Conservation (phyloP, 2,329 filamentous ascomycete species). For the Fusarium tuaranense region DNA sequence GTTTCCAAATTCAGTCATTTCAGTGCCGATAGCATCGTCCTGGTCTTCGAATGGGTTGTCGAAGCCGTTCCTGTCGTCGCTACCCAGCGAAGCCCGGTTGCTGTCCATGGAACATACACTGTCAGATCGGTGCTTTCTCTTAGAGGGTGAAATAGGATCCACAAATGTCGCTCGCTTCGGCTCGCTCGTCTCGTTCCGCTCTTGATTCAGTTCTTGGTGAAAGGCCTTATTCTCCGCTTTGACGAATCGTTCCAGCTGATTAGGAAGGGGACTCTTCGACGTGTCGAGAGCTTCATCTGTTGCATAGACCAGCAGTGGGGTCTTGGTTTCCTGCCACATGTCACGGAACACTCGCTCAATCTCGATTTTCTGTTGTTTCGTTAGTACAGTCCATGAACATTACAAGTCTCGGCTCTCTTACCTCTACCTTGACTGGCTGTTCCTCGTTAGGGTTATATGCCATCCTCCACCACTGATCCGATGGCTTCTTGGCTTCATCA, state of each 20-base stretch:
- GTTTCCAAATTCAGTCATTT: conserved; percentile 43
- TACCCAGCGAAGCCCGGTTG: conserved; percentile 58
- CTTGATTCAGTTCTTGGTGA: conserved; percentile 60
- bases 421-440: conserved; percentile 62
- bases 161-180: conserved; percentile 36
- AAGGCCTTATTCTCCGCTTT: conserved; percentile 65
- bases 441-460: conserved; percentile 54
- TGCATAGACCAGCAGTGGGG: conserved; percentile 64
- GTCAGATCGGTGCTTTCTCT: conserved; percentile 59
- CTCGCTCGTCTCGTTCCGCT: conserved; percentile 44
- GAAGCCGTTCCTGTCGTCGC: conserved; percentile 51
- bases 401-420: conserved; percentile 44
- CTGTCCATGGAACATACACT: conserved; percentile 61
- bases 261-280: conserved; percentile 52
- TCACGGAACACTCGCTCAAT: conserved; percentile 58
- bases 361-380: conserved; percentile 57
- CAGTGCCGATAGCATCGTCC: conserved; percentile 37
- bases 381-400: conserved; percentile 22
- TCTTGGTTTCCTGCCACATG: conserved; percentile 61
- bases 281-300: conserved; percentile 52
- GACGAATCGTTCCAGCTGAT: conserved; percentile 58
- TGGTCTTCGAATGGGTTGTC: conserved; percentile 48
- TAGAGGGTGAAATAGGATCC: conserved; percentile 59
- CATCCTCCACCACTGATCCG: conserved; percentile 69
- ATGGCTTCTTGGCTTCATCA: conserved; percentile 42